Conservation (phyloP, 139 green algal genomes). For the Coelastrella sp. region DNA sequence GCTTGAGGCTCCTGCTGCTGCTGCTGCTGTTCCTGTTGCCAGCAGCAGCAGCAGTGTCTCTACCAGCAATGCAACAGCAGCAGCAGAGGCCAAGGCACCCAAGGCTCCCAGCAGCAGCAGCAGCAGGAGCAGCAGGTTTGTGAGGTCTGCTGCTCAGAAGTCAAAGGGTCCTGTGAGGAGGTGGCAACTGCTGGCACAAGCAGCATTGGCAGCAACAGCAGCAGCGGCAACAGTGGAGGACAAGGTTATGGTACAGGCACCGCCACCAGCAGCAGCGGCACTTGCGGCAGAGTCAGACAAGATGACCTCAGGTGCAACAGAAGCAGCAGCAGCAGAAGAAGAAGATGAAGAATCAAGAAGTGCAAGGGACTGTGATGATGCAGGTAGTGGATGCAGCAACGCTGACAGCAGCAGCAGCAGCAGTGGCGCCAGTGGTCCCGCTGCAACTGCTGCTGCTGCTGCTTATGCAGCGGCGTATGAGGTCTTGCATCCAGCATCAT, state of each 20-base stretch:
- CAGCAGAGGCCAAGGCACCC: neutral
- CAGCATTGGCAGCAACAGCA: neutral
- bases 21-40: too few species aligned
- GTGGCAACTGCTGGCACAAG: neutral
- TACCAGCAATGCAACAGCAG: neutral
- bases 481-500: neutral
- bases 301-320: too few species aligned
- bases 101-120: neutral
- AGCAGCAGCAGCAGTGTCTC: too few species aligned
- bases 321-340: neutral
- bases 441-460: neutral
- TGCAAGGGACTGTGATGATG: too few species aligned
- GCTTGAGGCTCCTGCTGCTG: too few species aligned
- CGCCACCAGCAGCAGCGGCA: neutral
- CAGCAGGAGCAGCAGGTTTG: neutral
- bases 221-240: neutral
- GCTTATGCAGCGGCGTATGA: slow-evolving; percentile 1
- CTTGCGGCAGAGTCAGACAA: too few species aligned
- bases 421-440: too few species aligned
- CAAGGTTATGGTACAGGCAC: neutral
- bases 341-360: too few species aligned
- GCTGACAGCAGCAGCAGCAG: neutral
- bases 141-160: too few species aligned
- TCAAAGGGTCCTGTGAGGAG: too few species aligned
- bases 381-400: neutral